Conservation (phyloP, 1,284 basidiomycete species). For the Heterobasidion annosum region DNA sequence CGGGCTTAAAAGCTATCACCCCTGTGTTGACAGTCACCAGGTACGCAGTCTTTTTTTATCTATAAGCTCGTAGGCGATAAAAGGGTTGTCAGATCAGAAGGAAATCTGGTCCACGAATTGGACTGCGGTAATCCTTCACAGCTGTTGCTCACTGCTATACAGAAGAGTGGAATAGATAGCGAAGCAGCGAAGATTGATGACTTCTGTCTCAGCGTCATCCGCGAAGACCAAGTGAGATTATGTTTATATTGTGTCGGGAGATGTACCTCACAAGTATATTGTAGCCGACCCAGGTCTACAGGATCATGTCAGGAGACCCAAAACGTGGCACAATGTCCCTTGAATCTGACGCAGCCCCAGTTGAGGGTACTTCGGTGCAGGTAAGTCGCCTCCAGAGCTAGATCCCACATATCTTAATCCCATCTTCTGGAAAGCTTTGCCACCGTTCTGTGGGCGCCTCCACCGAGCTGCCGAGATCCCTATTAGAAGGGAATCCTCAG, state of each 20-base stretch:
- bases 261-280: background rate
- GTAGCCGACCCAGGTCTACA: conserved; percentile 38
- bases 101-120: conserved; percentile 68
- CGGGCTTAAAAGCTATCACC: conserved; percentile 46
- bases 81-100: conserved; percentile 46
- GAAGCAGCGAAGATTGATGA: conserved; percentile 52
- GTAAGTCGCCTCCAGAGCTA: conserved; percentile 25
- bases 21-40: conserved; percentile 44
- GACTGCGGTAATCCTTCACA: conserved; percentile 63
- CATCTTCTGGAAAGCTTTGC: background rate
- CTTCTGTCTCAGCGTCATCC: conserved; percentile 52
- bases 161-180: conserved; percentile 23
- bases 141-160: conserved; percentile 56
- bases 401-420: background rate
- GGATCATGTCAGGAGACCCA: conserved; percentile 74
- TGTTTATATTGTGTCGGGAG: background rate
- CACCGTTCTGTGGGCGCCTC: background rate
- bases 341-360: conserved; percentile 52
- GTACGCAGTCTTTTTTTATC: conserved; percentile 22
- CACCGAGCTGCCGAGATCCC: background rate
- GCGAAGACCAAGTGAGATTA: conserved; percentile 18
- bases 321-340: conserved; percentile 69
- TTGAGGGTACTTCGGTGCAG: conserved; percentile 49
- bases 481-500: background rate
- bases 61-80: background rate